Evolutionary conservation across 371 early-diverging fungal genomes (phyloP).

Genomic region (Entomophthora muscae): DNA sequence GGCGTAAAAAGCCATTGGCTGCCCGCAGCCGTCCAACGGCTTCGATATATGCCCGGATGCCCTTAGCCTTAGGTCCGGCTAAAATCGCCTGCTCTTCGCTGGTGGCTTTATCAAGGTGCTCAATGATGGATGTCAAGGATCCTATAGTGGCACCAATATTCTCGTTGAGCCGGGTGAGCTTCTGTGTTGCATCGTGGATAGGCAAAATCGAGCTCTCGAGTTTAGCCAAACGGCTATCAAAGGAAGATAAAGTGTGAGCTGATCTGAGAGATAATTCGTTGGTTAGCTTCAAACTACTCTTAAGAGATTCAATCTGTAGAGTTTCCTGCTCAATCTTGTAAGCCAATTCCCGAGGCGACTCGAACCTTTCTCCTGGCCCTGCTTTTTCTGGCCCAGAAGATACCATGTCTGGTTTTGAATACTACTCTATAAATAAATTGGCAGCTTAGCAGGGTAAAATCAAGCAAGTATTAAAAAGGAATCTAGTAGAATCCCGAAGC

Average conservation of each 20-base stretch:
- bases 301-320: constrained; percentile 13
- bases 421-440: too few relatives aligned
- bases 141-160: constrained; percentile 12
- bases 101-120: neutral
- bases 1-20: constrained; percentile 28
- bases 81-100: constrained; percentile 4
- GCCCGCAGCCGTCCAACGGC: constrained; percentile 32
- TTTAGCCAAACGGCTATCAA: constrained; percentile 62
- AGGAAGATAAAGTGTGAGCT: neutral
- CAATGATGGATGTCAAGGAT: neutral
- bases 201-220: constrained; percentile 67
- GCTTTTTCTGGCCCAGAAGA: neutral
- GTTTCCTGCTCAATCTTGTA: constrained; percentile 7
- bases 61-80: constrained; percentile 1
- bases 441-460: too few relatives aligned
- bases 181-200: constrained; percentile 70
- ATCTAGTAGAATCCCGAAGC: too few relatives aligned
- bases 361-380: neutral
- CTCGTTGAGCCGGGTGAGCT: constrained; percentile 51
- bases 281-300: constrained; percentile 17
- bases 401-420: neutral
- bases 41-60: constrained; percentile 26
- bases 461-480: too few relatives aligned
- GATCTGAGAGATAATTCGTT: constrained; percentile 13
- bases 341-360: constrained; percentile 1